Evolutionary conservation across 2,329 filamentous ascomycete genomes (phyloP), one percentile per base, ranked within the genome.

Genomic region (Taxawa tesnikishii): DNA sequence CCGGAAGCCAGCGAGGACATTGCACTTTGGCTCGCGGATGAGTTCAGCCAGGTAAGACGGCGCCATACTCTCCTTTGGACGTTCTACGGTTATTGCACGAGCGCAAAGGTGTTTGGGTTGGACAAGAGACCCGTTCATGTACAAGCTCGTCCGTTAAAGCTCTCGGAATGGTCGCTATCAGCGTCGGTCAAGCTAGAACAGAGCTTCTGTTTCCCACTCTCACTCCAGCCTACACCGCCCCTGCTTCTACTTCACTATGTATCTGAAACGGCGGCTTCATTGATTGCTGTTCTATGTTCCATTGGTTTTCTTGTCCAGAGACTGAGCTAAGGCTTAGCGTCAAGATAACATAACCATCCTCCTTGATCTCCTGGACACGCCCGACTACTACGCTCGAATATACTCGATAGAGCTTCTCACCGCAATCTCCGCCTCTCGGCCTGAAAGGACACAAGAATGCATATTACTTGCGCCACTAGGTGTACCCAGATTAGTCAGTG

Each of bases 1-100:
- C 66, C 84, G 18, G 88, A 96, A 68, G 84, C 88, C 33, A 94
- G 88, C 10, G 88, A 96, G 43, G 90, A 98, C 58, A 92, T 98
- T 46, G 81, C 81, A 12, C 65, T 96, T 16, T 98, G 90, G 85
- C 68, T 98, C 37, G 90, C 90, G 33, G 90, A 98, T 59, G 88
- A 96, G 57, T 98, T 98, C 54, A 94, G 90, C 19, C 87, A 94
- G 67, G 74, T 78, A 64, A 43, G 59, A 8, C 10, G n/a, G n/a
- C n/a, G n/a, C n/a, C n/a, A n/a, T n/a, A n/a, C n/a, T 6, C 10
- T 17, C 1, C 3, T 35, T 11, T 28, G 31, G 16, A 9, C 23
- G 25, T 34, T 26, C 8, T 13, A 25, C 14, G 17, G 41, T 15
- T 15, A 13, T 21, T 34, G 32, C 32, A 16, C 28, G 33, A n/a